Evolutionary conservation across 257 asterid species (phyloP).

Genomic region (Solanum chiquidenum): DNA sequence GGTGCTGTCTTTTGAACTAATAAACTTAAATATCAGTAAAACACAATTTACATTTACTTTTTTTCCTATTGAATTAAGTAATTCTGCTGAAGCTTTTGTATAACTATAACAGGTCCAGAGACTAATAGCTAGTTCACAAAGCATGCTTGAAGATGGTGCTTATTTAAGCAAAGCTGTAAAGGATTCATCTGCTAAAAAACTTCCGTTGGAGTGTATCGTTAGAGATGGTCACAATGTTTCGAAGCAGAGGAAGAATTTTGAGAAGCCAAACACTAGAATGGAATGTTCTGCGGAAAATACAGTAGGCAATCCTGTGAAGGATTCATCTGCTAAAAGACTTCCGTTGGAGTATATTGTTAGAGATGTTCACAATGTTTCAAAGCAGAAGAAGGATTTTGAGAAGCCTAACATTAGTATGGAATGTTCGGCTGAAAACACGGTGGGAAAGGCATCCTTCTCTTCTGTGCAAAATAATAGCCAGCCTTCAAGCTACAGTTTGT

Average conservation of each 20-base stretch:
- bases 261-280: constrained; percentile 26
- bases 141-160: constrained; percentile 36
- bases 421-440: constrained; percentile 50
- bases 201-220: constrained; percentile 22
- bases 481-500: constrained; percentile 12
- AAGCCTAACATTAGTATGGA: constrained; percentile 36
- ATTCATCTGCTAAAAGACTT: constrained; percentile 30
- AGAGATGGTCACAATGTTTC: constrained; percentile 22
- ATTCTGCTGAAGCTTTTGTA: not conserved
- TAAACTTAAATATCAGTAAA: not conserved
- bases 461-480: constrained; percentile 27
- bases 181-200: constrained; percentile 28
- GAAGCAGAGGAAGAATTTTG: constrained; percentile 19
- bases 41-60: not conserved
- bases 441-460: constrained; percentile 29
- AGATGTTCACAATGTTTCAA: constrained; percentile 22
- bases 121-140: constrained; percentile 54
- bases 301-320: constrained; percentile 27
- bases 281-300: constrained; percentile 65
- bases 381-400: constrained; percentile 17
- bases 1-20: not conserved
- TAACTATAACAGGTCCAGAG: constrained; percentile 52
- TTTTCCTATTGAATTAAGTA: not conserved
- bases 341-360: constrained; percentile 22
- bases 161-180: constrained; percentile 28